Conservation (phyloP, 257 asterid species). For the Scutellaria minor region DNA sequence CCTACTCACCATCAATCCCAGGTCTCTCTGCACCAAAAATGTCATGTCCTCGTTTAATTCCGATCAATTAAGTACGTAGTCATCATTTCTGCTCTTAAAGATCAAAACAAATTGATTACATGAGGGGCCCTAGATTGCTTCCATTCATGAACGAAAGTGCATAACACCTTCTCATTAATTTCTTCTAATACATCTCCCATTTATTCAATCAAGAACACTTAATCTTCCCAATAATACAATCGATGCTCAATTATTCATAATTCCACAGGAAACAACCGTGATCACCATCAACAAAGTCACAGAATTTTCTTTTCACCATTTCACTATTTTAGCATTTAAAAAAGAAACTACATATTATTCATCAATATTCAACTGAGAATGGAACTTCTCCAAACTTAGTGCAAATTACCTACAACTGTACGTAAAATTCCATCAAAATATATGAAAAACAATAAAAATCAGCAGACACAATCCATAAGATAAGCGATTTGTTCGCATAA, state of each 20-base stretch:
- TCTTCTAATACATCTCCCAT: not conserved
- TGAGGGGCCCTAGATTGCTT: not conserved
- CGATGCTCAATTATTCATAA: not conserved
- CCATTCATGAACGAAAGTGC: not conserved
- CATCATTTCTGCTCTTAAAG: not conserved
- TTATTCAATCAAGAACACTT: slow-evolving; percentile 8
- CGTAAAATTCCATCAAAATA: not conserved
- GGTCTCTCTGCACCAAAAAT: not conserved
- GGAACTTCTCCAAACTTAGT: not conserved
- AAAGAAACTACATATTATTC: no score
- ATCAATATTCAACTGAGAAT: slow-evolving; percentile 9
- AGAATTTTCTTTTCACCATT: not conserved
- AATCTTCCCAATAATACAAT: not conserved
- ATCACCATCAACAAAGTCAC: slow-evolving; percentile 4
- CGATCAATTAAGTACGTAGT: not conserved
- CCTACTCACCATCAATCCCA: not conserved
- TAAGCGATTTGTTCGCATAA: not conserved
- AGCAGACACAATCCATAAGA: not conserved
- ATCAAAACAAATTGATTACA: not conserved
- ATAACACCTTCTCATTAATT: not conserved
- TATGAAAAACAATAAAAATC: not conserved
- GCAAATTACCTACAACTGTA: not conserved
- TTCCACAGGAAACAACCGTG: slow-evolving; percentile 3
- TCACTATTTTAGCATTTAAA: not conserved
- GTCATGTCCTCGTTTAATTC: no score